These are phyloP conservation scores for Amorphotheca resinae DNA, from an alignment of 495 filamentous ascomycete species.

Conservation along the genomic window DNA sequence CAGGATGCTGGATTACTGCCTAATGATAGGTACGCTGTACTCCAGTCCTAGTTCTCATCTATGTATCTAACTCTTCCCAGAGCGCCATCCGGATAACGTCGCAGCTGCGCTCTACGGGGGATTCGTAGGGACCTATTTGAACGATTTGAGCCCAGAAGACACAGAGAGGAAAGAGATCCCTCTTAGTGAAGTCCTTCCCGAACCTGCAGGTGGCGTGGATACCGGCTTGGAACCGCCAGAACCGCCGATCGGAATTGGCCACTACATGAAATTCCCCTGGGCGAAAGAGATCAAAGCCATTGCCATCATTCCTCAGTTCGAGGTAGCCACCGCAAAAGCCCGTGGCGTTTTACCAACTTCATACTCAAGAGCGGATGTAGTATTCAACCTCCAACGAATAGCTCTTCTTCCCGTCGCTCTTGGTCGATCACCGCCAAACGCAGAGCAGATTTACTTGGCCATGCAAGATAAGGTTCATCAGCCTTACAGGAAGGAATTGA, in stretches of 20 bases:
- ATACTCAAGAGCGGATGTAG: conserved; percentile 69
- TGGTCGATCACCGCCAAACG: conserved; percentile 77
- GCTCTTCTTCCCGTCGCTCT: conserved; percentile 77
- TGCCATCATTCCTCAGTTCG: conserved; percentile 87
- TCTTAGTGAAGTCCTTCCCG: conserved; percentile 82
- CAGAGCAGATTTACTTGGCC: conserved; percentile 82
- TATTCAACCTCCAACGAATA: conserved; percentile 89
- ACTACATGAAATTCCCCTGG: conserved; percentile 87
- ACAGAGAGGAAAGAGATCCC: conserved; percentile 82
- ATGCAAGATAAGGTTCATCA: conserved; percentile 99
- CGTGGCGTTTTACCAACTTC: conserved; percentile 64
- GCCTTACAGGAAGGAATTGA: conserved; percentile 76
- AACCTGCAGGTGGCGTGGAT: conserved; percentile 75
- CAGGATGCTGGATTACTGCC: conserved; percentile 81
- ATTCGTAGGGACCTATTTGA: conserved; percentile 93
- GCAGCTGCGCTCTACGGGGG: conserved; percentile 90
- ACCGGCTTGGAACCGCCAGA: conserved; percentile 72
- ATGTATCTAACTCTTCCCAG: conserved; percentile 27
- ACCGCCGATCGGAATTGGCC: conserved; percentile 82
- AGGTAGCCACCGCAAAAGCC: conserved; percentile 80
- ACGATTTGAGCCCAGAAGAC: conserved; percentile 76
- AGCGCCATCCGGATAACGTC: conserved; percentile 94
- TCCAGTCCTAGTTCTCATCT: not conserved
- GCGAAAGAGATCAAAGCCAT: conserved; percentile 88
- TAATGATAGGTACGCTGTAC: conserved; percentile 64